phyloP scores from a whole-genome alignment of 2,329 filamentous ascomycete genomes.

The Beauveria pseudobassiana region DNA sequence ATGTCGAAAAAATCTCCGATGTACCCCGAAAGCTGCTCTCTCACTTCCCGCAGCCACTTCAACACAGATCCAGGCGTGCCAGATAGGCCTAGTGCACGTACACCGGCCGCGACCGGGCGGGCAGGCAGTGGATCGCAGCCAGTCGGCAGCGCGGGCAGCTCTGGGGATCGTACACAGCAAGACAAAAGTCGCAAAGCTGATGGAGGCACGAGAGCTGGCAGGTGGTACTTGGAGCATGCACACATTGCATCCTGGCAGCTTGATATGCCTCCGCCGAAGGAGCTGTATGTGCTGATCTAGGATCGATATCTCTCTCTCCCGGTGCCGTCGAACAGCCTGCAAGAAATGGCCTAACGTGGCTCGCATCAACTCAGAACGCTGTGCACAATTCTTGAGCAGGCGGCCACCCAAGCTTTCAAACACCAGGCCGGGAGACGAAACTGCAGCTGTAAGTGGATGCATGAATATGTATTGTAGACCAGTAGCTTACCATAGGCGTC shows the following conservation, averaged over 20 bases:
- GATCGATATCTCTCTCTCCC: not conserved
- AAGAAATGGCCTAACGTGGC: not conserved
- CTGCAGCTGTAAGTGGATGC: not conserved
- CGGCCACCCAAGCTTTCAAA: not conserved
- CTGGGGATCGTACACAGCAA: not conserved
- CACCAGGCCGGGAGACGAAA: not conserved
- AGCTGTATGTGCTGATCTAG: not conserved
- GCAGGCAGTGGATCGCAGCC: not conserved
- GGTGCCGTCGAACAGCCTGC: not conserved
- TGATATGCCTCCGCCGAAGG: not conserved
- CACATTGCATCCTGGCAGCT: not conserved
- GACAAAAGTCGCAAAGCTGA: not conserved
- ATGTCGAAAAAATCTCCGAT: not conserved
- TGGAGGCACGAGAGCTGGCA: not conserved
- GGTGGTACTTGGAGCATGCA: not conserved
- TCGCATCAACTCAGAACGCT: not conserved
- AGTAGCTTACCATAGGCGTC: not conserved
- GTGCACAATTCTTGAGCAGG: not conserved
- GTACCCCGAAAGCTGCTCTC: not conserved
- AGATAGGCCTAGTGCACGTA: not conserved
- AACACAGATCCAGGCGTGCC: not conserved
- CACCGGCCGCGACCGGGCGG: not conserved
- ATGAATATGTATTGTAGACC: not conserved
- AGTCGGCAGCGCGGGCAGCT: not conserved
- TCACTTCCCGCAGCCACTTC: not conserved